A percentile compares a stretch with the other conserved stretches of the same genome.
Conservation (phyloP, 306 rosid species). For the Citrullus colocynthis region DNA sequence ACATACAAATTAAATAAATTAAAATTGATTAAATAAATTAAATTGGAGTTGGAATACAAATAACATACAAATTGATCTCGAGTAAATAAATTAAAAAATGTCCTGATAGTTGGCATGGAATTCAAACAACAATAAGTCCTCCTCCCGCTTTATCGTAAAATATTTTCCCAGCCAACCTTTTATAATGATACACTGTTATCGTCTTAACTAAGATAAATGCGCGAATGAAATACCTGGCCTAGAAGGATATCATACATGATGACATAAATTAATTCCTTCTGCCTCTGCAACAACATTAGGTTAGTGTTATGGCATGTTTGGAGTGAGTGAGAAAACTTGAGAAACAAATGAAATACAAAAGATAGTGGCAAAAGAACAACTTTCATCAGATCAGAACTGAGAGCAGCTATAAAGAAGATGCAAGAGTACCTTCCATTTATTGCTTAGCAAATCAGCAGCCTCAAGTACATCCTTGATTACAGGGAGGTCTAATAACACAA, state of each 20-base stretch:
- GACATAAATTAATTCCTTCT: slow-evolving; percentile 55
- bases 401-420: not conserved
- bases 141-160: not conserved
- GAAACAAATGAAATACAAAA: not conserved
- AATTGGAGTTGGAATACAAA: too few relatives aligned
- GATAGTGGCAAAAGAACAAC: not conserved
- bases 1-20: too few relatives aligned
- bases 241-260: slow-evolving; percentile 77
- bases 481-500: slow-evolving; percentile 47
- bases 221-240: slow-evolving; percentile 45
- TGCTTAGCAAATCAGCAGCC: slow-evolving; percentile 32
- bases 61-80: not conserved
- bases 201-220: not conserved
- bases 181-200: not conserved
- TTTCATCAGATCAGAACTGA: not conserved
- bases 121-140: not conserved
- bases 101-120: not conserved
- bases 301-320: not conserved
- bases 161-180: not conserved
- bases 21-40: too few relatives aligned
- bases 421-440: slow-evolving; percentile 72
- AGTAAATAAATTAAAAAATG: not conserved
- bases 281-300: slow-evolving; percentile 37
- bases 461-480: slow-evolving; percentile 55
- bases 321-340: not conserved